Evolutionary conservation across 306 rosid genomes (phyloP), one percentile per base, ranked within the genome.

Genomic region (Medicago truncatula): DNA sequence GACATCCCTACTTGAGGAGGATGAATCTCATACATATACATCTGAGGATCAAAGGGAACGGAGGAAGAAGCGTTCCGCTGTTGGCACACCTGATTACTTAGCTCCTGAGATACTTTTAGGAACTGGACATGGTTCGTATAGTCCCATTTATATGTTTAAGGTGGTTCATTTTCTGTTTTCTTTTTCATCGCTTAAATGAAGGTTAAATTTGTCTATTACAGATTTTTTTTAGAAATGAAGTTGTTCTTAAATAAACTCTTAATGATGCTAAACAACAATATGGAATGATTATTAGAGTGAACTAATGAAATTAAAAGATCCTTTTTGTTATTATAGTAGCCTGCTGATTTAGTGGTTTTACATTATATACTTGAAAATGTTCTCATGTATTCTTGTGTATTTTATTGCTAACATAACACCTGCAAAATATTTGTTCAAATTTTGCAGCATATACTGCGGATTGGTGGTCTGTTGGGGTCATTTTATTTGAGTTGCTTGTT

Each of bases 381-480:
- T 40, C 2, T 70, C 52, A 59, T 52, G 8, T 71, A 54, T 78
- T 65, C 15, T 20, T 53, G 70, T 78, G 64, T 60, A 76, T 54
- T 68, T 75, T 71, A 71, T 50, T 60, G 16, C 56, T 62, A 38
- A 53, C 72, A 34, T 61, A 49, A 63, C 58, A 60, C 52, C 25
- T 71, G 47, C 25, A 59, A 47, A 64, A 34, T 44, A 21, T 38
- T 73, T 76, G 66, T 66, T 28, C 60, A 61, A 78, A 49, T 76
- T 73, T 53, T 76, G 67, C 86, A 96, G 99, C 86, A 46, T 88
- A 86, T 83, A 96, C 98, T 66, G 99, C 99, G 0, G 99, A 96
- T 86, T 96, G 99, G 99, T 96, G 99, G 99, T 96, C 99, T 78
- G 99, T 92, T 76, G 99, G 99, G 56, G 91, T 96, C 78, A 90